Base-by-base conservation (phyloP, 1,284 basidiomycete genomes). In the Farysia itapuensis region DNA sequence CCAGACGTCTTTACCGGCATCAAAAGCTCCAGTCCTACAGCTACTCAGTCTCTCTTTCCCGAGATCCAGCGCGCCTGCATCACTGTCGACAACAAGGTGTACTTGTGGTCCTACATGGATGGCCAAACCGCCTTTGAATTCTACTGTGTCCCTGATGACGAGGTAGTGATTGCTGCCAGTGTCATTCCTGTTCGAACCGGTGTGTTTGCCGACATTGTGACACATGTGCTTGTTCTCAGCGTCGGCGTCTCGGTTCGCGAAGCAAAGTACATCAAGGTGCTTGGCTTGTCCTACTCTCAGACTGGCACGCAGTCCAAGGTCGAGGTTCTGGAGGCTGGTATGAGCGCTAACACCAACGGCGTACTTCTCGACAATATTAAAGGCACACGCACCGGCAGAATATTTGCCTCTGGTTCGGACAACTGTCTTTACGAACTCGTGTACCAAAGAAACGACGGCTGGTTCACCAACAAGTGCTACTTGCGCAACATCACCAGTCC, bases 11-110 rank as follows among this genome's bases (percentile, higher is more conserved):
- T 70, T 34, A 64, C 64, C 14, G 66, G 64, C 19, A 70, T 70
- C 47, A 70, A 56, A 28, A 64, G 64, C 25, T 44, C 58, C 14
- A 61, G 48, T n/a, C 67, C 67, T 2, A 58, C 53, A 21, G 67
- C 67, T 8, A 67, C 68, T 20, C 72, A 74, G 28, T 94, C 94
- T 9, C 79, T 99, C 43, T 85, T 98, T 72, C 86, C 92, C 23
- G 89, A 93, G 67, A 90, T 98, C 58, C 90, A 91, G 65, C 84
- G 92, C 38, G 93, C 90, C 0, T 99, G 93, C 90, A 89, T 97
- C 65, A 87, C 90, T 9, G 87, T 97, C 56, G 91, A 96, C 80
- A 87, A 94, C 77, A 89, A 90, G 69, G 81, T 99, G 30, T 91
- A 95, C 72, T 80, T 99, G 21, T 98, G 95, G 95, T 90, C 97